These are phyloP conservation scores for Pseudogymnoascus sp. DNA, from an alignment of 2,329 filamentous ascomycete species.

Conservation along the genomic window DNA sequence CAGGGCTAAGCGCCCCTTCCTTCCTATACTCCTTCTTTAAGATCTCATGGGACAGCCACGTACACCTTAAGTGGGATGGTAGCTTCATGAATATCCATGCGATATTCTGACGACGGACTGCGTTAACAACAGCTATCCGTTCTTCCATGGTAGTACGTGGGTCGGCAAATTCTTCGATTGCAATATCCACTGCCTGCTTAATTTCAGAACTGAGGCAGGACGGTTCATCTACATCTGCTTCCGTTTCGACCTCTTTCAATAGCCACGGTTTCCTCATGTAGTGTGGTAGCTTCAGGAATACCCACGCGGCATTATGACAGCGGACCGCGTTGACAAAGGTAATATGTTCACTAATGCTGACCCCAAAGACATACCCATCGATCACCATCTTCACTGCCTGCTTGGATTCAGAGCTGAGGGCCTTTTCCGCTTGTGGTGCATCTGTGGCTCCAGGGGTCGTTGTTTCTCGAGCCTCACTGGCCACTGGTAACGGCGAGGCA, in stretches of 20 bases:
- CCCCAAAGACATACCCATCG: too few species aligned
- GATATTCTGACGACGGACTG: neutral
- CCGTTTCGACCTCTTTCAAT: too few species aligned
- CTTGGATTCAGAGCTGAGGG: neutral
- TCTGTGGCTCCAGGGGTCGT: neutral
- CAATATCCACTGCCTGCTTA: neutral
- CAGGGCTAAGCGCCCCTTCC: too few species aligned
- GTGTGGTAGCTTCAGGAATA: too few species aligned
- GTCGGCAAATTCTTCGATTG: neutral
- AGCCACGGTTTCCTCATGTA: too few species aligned
- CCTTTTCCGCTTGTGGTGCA: neutral
- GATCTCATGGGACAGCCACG: neutral
- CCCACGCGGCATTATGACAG: too few species aligned
- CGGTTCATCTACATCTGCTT: too few species aligned
- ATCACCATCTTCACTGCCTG: neutral
- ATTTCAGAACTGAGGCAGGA: neutral
- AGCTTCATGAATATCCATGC: neutral
- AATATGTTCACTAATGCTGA: too few species aligned
- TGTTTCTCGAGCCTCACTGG: neutral
- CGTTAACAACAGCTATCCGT: neutral
- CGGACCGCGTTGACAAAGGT: too few species aligned
- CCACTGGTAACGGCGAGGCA: neutral
- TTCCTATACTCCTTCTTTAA: too few species aligned
- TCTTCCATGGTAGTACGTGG: neutral
- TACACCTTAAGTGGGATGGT: neutral